Conservation (phyloP, 441 rosid species). For the Euphorbia corollata region DNA sequence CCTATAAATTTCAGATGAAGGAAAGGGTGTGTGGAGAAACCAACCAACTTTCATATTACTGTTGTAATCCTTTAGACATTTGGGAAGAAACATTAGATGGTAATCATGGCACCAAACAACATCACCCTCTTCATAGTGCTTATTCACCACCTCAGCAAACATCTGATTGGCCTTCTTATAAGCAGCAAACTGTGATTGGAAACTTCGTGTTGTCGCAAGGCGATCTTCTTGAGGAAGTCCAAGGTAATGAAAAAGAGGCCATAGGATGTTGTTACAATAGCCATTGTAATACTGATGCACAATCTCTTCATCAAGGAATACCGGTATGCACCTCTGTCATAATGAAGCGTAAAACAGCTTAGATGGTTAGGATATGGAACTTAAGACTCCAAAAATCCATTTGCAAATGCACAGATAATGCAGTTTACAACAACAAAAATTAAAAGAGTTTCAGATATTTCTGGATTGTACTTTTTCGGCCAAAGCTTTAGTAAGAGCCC, state of each 20-base stretch:
- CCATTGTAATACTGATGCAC: slow-evolving; percentile 76
- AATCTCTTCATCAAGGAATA: slow-evolving; percentile 64
- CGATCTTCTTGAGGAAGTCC: slow-evolving; percentile 81
- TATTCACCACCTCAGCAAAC: slow-evolving; percentile 69
- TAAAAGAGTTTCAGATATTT: no score
- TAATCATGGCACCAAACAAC: slow-evolving; percentile 90
- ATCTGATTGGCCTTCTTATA: slow-evolving; percentile 68
- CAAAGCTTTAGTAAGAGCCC: slow-evolving; percentile 48
- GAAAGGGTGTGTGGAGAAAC: slow-evolving; percentile 86
- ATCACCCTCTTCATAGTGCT: slow-evolving; percentile 63
- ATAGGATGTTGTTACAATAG: slow-evolving; percentile 67
- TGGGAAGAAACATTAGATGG: slow-evolving; percentile 79
- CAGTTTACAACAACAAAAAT: background rate
- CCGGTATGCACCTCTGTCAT: slow-evolving; percentile 69
- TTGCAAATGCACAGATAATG: background rate
- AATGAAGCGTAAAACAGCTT: slow-evolving; percentile 10
- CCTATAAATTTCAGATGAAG: slow-evolving; percentile 77
- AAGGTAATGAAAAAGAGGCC: slow-evolving; percentile 80
- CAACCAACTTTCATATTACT: slow-evolving; percentile 72
- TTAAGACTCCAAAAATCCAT: background rate
- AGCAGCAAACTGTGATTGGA: slow-evolving; percentile 76
- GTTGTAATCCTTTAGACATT: slow-evolving; percentile 55
- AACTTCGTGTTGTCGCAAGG: slow-evolving; percentile 66
- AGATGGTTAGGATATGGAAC: slow-evolving; percentile 2
- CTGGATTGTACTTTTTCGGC: slow-evolving; percentile 49